Evolutionary conservation across 768 basidiomycete species (phyloP).

Genomic region (Trametes gibbosa): DNA sequence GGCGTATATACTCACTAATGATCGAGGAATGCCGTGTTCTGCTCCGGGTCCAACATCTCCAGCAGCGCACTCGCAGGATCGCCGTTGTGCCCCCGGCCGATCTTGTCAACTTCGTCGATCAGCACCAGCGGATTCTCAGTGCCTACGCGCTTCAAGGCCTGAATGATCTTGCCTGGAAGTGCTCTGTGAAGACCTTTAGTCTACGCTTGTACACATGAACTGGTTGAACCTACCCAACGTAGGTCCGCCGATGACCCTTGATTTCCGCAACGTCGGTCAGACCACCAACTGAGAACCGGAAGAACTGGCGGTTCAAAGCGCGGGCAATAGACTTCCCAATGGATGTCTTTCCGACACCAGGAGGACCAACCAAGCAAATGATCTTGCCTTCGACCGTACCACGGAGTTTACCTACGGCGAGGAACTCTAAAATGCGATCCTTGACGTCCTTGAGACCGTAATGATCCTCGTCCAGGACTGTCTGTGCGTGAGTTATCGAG

Average conservation of each 20-base stretch:
- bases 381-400: conserved; percentile 98
- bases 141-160: conserved; percentile 88
- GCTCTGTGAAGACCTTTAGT: conserved; percentile 46
- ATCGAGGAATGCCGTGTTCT: conserved; percentile 91
- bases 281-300: conserved; percentile 95
- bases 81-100: conserved; percentile 86
- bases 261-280: conserved; percentile 98
- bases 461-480: conserved; percentile 91
- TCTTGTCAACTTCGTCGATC: conserved; percentile 96
- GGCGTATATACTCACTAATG: conserved; percentile 70
- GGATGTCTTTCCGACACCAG: conserved; percentile 96
- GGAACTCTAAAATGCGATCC: conserved; percentile 91
- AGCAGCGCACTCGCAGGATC: conserved; percentile 89
- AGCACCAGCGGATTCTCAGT: conserved; percentile 93
- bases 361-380: conserved; percentile 93
- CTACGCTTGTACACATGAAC: not conserved
- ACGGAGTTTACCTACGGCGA: conserved; percentile 91
- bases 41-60: conserved; percentile 94
- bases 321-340: conserved; percentile 95
- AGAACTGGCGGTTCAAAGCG: conserved; percentile 88
- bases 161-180: conserved; percentile 92
- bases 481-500: conserved; percentile 76
- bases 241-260: conserved; percentile 97
- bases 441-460: conserved; percentile 93
- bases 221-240: conserved; percentile 79